Evolutionary conservation across 768 basidiomycete species (phyloP), one percentile per base, ranked within the genome.

Genomic region (Mycena rosella): DNA sequence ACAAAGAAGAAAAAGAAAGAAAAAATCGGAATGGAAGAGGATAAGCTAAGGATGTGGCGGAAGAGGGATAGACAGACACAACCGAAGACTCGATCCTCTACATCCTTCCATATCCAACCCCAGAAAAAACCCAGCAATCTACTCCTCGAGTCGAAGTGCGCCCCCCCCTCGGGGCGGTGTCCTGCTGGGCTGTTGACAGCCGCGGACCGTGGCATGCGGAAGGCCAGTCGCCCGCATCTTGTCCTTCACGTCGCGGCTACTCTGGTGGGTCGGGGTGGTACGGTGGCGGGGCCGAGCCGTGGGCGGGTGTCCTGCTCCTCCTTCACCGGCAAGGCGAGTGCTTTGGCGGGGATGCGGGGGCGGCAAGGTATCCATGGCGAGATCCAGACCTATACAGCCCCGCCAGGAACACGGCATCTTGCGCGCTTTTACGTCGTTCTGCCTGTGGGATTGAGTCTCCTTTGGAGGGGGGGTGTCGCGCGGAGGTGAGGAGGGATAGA

Each of bases 121-220:
- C 29, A n/a, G 15, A 53, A 53, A 18, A 13, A 53, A 34, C 8
- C 32, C 52, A 32, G 52, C 52, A 53, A 2, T 53, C 29, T 20
- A 53, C 52, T 53, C 52, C 52, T 26, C 52, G 52, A 30, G 52
- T 53, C 29, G 52, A 2, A 53, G 20, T 53, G 52, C 52, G 52
- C 34, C 52, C 52, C 34, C 52, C 52, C 52, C 20, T 30, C 20
- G 20, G 52, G 52, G 30, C 52, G 52, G 52, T 53, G 52, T 53
- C 52, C 20, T 53, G 30, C 29, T 34, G n/a, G 14, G 52, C 10
- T 34, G 32, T 53, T 32, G n/a, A 17, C 29, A 14, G 34, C 52
- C 34, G 52, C 30, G 52, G 34, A 34, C 52, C 52, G 52, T 53
- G 52, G 52, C 52, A 26, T 53, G 52, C 52, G 24, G 29, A 30